Evolutionary conservation across 257 asterid genomes (phyloP).

Genomic region (Dorcoceras hygrometricum): DNA sequence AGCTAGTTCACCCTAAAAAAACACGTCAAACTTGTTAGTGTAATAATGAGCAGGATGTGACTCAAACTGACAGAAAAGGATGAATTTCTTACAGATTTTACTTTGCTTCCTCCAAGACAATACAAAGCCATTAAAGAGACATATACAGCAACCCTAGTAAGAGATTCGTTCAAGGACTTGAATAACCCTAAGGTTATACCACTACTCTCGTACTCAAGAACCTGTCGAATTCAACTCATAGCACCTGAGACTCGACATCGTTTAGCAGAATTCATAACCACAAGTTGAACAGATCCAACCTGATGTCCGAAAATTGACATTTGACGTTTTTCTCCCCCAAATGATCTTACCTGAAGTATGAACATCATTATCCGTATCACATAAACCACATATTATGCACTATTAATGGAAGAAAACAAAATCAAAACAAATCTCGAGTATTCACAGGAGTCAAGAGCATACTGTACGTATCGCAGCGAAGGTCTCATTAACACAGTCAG

Average conservation of each 20-base stretch:
- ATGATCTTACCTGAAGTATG: slow-evolving; percentile 79
- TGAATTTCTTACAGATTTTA: slow-evolving; percentile 75
- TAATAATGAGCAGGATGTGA: slow-evolving; percentile 5
- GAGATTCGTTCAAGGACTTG: slow-evolving; percentile 85
- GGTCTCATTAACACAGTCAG: slow-evolving; percentile 50
- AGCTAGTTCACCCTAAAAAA: slow-evolving; percentile 83
- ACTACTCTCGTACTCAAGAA: slow-evolving; percentile 70
- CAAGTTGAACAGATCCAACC: slow-evolving; percentile 39
- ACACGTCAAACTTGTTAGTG: slow-evolving; percentile 22
- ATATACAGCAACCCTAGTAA: slow-evolving; percentile 91
- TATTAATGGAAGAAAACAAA: slow-evolving; percentile 12
- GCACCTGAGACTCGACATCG: slow-evolving; percentile 15
- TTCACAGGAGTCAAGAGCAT: slow-evolving; percentile 32
- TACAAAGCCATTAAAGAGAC: slow-evolving; percentile 84
- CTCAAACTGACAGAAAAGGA: slow-evolving; percentile 10
- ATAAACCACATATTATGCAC: slow-evolving; percentile 14
- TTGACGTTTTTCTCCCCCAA: slow-evolving; percentile 94
- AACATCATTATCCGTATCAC: slow-evolving; percentile 17
- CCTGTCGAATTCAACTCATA: slow-evolving; percentile 45
- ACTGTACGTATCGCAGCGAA: slow-evolving; percentile 82
- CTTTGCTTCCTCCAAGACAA: slow-evolving; percentile 98
- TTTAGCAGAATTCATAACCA: slow-evolving; percentile 10
- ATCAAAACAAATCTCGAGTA: neutral
- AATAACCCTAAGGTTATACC: slow-evolving; percentile 81
- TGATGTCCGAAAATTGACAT: slow-evolving; percentile 80